Conservation (phyloP, 768 basidiomycete species). For the Leccinum fibrillosum region DNA sequence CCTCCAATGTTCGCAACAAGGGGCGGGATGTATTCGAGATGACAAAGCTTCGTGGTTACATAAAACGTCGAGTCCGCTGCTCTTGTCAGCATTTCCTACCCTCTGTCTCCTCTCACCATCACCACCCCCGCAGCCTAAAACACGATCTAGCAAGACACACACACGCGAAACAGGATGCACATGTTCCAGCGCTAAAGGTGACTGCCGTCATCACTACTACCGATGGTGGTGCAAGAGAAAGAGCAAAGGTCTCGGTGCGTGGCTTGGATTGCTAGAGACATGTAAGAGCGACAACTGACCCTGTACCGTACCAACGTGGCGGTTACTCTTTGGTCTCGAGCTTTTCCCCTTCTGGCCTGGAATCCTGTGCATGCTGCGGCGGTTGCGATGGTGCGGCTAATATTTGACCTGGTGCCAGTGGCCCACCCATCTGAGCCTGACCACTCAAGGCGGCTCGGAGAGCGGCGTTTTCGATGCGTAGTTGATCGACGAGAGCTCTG, state of each 20-base stretch:
- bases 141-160: not conserved
- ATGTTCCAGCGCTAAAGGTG: not conserved
- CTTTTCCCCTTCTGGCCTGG: slow-evolving; percentile 26
- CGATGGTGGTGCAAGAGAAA: slow-evolving; percentile 4
- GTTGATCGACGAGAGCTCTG: slow-evolving; percentile 82
- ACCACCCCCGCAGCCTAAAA: slow-evolving; percentile 3
- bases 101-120: slow-evolving; percentile 35
- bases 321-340: slow-evolving; percentile 27
- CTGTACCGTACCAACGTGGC: not conserved
- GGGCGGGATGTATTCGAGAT: slow-evolving; percentile 13
- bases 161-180: not conserved
- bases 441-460: slow-evolving; percentile 63
- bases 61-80: slow-evolving; percentile 29
- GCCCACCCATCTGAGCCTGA: slow-evolving; percentile 33
- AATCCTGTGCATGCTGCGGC: slow-evolving; percentile 20
- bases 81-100: slow-evolving; percentile 34
- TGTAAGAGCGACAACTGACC: not conserved
- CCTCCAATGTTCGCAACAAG: not conserved
- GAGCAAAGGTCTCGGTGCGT: slow-evolving; percentile 11
- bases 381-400: slow-evolving; percentile 23
- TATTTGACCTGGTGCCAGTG: slow-evolving; percentile 30
- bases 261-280: slow-evolving; percentile 5
- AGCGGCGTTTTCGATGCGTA: slow-evolving; percentile 79
- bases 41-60: slow-evolving; percentile 36
- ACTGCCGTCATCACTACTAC: slow-evolving; percentile 14